Conservation (phyloP, 2,329 filamentous ascomycete species). For the Calonectria hawksworthii region DNA sequence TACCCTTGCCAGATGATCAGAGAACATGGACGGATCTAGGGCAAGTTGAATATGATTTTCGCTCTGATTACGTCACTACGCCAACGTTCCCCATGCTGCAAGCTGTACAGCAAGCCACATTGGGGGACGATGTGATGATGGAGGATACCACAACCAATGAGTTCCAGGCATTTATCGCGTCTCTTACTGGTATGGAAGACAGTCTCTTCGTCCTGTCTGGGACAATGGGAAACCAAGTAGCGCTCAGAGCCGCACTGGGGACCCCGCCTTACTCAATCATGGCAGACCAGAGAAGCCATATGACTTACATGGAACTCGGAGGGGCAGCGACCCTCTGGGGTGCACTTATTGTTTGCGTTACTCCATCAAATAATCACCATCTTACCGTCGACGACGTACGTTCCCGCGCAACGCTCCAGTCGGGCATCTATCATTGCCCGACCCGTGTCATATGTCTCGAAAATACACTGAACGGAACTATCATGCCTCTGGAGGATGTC, state of each 20-base stretch:
- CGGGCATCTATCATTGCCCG: not conserved
- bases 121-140: not conserved
- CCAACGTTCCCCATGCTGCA: not conserved
- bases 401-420: not conserved
- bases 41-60: not conserved
- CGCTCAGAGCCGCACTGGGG: not conserved
- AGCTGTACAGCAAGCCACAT: not conserved
- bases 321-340: not conserved
- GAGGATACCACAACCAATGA: not conserved
- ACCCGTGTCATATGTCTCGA: not conserved
- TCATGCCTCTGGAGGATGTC: not conserved
- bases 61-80: not conserved
- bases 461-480: not conserved
- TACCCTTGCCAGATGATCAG: not conserved
- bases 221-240: not conserved
- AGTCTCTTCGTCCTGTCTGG: not conserved
- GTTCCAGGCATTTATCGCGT: not conserved
- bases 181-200: not conserved
- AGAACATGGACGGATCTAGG: not conserved
- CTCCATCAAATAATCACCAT: not conserved
- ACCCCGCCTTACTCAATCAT: not conserved
- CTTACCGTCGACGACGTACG: not conserved
- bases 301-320: not conserved
- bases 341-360: not conserved
- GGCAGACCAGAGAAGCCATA: not conserved